Percentiles rank a stretch among this genome's conserved stretches.
Evolutionary conservation across 208 protist genomes (phyloP).

Genomic region (Porcisia hertigi): DNA sequence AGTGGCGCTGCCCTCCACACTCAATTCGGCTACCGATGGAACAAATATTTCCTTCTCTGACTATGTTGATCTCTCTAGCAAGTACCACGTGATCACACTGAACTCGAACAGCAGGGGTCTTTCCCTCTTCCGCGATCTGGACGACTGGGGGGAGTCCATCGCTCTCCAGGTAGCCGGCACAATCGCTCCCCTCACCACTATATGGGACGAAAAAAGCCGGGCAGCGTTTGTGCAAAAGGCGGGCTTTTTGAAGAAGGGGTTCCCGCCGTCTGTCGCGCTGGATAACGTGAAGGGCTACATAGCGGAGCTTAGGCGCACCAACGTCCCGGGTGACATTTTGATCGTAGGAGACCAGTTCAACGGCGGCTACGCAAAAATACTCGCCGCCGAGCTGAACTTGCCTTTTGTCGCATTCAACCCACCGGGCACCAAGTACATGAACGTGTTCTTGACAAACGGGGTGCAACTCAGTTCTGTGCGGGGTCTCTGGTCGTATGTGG

Average conservation of each 20-base stretch:
- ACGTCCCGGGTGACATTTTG: conserved; percentile 41
- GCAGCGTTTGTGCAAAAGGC: conserved; percentile 51
- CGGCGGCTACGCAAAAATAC: conserved; percentile 85
- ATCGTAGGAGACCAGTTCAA: conserved; percentile 89
- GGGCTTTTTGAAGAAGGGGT: conserved; percentile 72
- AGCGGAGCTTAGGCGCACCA: conserved; percentile 26
- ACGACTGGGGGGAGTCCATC: conserved; percentile 85
- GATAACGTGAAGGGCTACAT: conserved; percentile 58
- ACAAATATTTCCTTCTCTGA: conserved; percentile 75
- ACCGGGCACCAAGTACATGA: conserved; percentile 67
- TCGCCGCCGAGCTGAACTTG: conserved; percentile 49
- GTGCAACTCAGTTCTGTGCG: conserved; percentile 59
- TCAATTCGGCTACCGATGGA: conserved; percentile 66
- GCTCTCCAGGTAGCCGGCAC: conserved; percentile 63
- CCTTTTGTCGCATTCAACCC: conserved; percentile 85
- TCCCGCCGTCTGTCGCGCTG: conserved; percentile 56
- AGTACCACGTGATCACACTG: conserved; percentile 86
- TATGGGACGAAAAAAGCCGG: conserved; percentile 72
- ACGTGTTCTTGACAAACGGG: conserved; percentile 27
- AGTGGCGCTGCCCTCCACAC: conserved; percentile 48
- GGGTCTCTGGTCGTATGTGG: conserved; percentile 76
- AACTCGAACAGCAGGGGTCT: conserved; percentile 81
- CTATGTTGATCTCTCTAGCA: conserved; percentile 67
- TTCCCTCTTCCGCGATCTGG: conserved; percentile 70
- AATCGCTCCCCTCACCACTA: conserved; percentile 67